Percentiles rank a stretch among this genome's conserved stretches.
Evolutionary conservation across 1,284 basidiomycete species (phyloP).

Genomic region (Leccinum subrobustum): DNA sequence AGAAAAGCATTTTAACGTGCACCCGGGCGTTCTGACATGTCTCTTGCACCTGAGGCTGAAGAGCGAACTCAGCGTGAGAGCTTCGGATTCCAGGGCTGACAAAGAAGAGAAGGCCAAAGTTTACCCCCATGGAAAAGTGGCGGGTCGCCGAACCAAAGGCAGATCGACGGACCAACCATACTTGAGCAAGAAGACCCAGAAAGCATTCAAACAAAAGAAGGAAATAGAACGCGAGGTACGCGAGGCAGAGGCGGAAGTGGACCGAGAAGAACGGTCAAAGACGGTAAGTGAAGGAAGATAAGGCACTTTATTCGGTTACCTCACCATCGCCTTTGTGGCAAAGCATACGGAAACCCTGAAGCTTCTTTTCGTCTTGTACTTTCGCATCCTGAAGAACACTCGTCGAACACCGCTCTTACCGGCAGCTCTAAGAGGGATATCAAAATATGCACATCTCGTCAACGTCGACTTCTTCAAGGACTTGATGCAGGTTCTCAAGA

Average conservation of each 20-base stretch:
- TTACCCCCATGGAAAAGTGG: conserved; percentile 50
- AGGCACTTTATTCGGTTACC: conserved; percentile 15
- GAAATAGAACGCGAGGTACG: conserved; percentile 86
- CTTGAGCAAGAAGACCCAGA: conserved; percentile 74
- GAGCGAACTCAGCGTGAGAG: conserved; percentile 79
- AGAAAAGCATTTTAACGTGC: conserved; percentile 87
- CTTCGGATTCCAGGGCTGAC: conserved; percentile 65
- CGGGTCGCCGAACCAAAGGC: conserved; percentile 48
- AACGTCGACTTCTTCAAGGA: conserved; percentile 99
- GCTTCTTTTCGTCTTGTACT: conserved; percentile 96
- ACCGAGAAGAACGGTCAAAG: conserved; percentile 85
- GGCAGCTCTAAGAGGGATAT: conserved; percentile 88
- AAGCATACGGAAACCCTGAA: conserved; percentile 95
- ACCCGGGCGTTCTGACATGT: conserved; percentile 86
- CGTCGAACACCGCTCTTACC: conserved; percentile 82
- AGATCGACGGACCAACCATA: conserved; percentile 65
- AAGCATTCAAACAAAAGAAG: conserved; percentile 79
- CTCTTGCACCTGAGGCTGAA: conserved; percentile 86
- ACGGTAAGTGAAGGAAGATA: conserved; percentile 54
- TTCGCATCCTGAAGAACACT: conserved; percentile 91
- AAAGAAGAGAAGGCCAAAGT: conserved; percentile 47
- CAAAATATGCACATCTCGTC: conserved; percentile 93
- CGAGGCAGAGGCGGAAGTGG: conserved; percentile 93
- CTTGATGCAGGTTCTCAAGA: conserved; percentile 84
- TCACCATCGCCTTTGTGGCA: conserved; percentile 15